Base-by-base conservation (phyloP, 1,284 basidiomycete species). In the Trametes versicolor region DNA sequence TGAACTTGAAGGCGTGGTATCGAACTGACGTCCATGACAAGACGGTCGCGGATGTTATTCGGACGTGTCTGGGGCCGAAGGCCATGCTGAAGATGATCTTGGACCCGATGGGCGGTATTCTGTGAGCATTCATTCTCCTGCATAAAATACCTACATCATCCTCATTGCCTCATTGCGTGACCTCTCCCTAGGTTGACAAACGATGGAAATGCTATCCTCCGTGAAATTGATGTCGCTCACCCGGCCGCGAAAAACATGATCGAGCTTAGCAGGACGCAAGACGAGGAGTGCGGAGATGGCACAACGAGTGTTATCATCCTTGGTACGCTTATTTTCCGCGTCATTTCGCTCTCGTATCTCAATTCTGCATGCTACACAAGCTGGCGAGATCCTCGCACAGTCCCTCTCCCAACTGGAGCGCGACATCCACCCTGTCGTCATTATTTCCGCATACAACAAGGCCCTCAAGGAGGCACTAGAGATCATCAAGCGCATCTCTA, bases 161-260 rank as follows among this genome's bases (percentile, higher is more conserved):
- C n/a, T n/a, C n/a, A n/a, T n/a, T n/a, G 10, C 55, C 32, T 29
- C 12, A 34, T 53, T 25, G 49, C 13, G 32, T 36, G 37, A 21
- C 27, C 25, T 60, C 23, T 53, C 64, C 19, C 7, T 70, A 97
- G 95, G 66, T 82, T 99, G 51, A 99, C 97, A 6, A 99, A 99
- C 78, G 97, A 99, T 76, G 97, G 98, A 25, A 98, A 99, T 74
- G 97, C 97, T 12, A 99, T 99, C 71, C 82, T 99, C 45, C 91
- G 97, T 65, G 97, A 99, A 79, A 99, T 99, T 70, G 97, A 99
- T 70, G 97, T 99, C 29, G 96, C 96, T 4, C 97, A 99, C 74
- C 98, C 98, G 0, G 97, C 97, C 29, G 97, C 97, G 37, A 99
- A 99, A 83, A 97, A 97, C 72, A 99, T 99, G 97, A 99, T 99